Base-by-base conservation (phyloP, 345 rosid genomes). In the Cardiospermum halicacabum region DNA sequence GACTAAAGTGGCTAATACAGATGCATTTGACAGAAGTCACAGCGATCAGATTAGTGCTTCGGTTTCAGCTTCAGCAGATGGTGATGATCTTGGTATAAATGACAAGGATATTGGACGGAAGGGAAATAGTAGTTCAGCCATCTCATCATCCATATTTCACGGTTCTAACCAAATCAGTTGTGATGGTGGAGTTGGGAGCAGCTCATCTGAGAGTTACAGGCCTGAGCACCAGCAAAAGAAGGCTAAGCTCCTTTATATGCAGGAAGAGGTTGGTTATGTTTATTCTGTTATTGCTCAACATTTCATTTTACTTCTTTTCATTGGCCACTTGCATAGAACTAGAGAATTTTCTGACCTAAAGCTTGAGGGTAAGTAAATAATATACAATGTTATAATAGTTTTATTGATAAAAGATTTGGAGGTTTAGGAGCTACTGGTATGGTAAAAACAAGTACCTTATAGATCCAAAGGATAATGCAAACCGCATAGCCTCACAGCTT, bases 161-260 rank as follows among this genome's bases (percentile, higher is more conserved):
- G 48, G 79, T 61, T 67, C 69, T 3, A 79, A 61, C 42, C 75
- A 71, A 53, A 55, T 43, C 11, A 36, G 58, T 55, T 72, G 49
- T 61, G 78, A 58, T 40, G 68, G 37, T 31, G 73, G 75, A 31
- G 72, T 22, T 32, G 75, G 70, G 37, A 77, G 72, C 67, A 64
- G 77, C 67, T 70, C 76, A 42, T 69, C 57, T 8, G 75, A 69
- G 34, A 54, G 74, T 43, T 70, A 49, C 61, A 64, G 68, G 73
- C 81, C 89, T 11, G 86, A 79, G 73, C 73, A 69, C 70, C 88
- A 76, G n/a, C 82, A 78, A 30, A 79, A 64, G 81, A 87, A 80
- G 60, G 86, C 89, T 10, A 79, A 75, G 68, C 89, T 84, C 19
- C 43, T 79, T 3, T 78, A 64, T 50, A 69, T 87, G 74, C 86